phyloP scores from a whole-genome alignment of 2,329 filamentous ascomycete genomes.

The Ophiostoma ulmi region DNA sequence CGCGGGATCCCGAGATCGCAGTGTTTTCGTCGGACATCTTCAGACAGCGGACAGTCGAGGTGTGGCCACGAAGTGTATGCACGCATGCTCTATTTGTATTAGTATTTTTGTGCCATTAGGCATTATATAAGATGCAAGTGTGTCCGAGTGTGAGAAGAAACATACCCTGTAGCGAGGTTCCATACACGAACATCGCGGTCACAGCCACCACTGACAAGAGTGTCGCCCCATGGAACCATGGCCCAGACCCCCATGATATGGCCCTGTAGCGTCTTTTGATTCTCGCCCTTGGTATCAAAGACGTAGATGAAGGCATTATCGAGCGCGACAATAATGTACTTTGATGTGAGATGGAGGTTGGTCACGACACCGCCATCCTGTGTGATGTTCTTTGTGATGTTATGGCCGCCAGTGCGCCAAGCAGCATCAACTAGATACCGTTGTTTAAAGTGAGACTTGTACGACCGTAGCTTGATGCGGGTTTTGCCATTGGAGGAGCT shows the following conservation, averaged over 20 bases:
- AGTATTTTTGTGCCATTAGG: not conserved
- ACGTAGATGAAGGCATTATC: constrained; percentile 99
- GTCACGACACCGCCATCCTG: constrained; percentile 97
- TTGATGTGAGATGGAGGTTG: constrained; percentile 85
- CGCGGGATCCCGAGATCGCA: constrained; percentile 91
- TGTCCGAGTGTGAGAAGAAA: not conserved
- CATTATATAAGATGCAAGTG: not conserved
- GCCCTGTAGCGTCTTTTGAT: constrained; percentile 82
- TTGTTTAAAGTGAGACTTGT: constrained; percentile 97
- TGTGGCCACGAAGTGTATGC: constrained; percentile 86
- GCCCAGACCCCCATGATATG: constrained; percentile 99
- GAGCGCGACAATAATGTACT: constrained; percentile 94
- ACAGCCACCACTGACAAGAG: constrained; percentile 90
- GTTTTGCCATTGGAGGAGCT: constrained; percentile 30
- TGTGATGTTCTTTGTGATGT: constrained; percentile 80
- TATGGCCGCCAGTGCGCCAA: constrained; percentile 86
- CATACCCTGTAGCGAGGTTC: constrained; percentile 89
- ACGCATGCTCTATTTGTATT: constrained; percentile 55
- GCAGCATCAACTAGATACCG: constrained; percentile 95
- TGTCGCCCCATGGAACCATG: constrained; percentile 97
- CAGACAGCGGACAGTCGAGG: constrained; percentile 89
- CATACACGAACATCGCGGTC: constrained; percentile 95
- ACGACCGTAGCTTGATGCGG: constrained; percentile 68
- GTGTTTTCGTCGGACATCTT: constrained; percentile 96
- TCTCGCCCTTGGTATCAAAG: constrained; percentile 85